Evolutionary conservation across 2,329 filamentous ascomycete species (phyloP).

Genomic region (Fusarium hainanense): DNA sequence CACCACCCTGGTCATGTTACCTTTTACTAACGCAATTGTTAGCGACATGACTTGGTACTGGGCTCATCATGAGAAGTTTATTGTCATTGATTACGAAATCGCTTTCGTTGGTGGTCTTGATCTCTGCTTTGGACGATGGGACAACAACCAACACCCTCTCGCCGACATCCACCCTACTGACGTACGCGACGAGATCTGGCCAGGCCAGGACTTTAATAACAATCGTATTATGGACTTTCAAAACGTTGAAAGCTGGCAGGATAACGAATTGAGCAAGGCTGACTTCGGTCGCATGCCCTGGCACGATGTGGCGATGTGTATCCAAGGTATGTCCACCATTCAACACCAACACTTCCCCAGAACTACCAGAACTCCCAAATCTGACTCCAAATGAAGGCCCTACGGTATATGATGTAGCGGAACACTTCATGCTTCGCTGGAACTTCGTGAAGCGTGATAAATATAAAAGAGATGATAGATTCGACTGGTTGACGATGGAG

Average conservation of each 20-base stretch:
- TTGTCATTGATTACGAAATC: slow-evolving; percentile 89
- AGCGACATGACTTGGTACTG: slow-evolving; percentile 86
- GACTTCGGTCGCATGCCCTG: slow-evolving; percentile 97
- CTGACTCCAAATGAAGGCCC: slow-evolving; percentile 75
- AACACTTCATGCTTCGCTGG: slow-evolving; percentile 95
- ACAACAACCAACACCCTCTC: slow-evolving; percentile 84
- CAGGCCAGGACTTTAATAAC: slow-evolving; percentile 98
- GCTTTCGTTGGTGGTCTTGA: slow-evolving; percentile 96
- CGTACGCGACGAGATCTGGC: slow-evolving; percentile 85
- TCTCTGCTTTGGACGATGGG: slow-evolving; percentile 96
- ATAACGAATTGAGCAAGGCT: slow-evolving; percentile 90
- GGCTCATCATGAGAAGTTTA: slow-evolving; percentile 98
- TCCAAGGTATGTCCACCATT: slow-evolving; percentile 7
- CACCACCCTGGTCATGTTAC: neutral
- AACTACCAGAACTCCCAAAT: neutral
- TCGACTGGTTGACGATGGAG: slow-evolving; percentile 86
- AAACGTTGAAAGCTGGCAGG: slow-evolving; percentile 83
- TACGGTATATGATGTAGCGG: slow-evolving; percentile 91
- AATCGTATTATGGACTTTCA: slow-evolving; percentile 97
- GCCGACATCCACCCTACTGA: slow-evolving; percentile 89
- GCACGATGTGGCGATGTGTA: slow-evolving; percentile 80
- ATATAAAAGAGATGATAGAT: slow-evolving; percentile 87
- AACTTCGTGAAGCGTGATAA: slow-evolving; percentile 98
- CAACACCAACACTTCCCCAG: neutral
- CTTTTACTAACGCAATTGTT: neutral